These are phyloP conservation scores for Jaltomata sinuosa DNA, from an alignment of 257 asterid genomes.

Conservation along the genomic window DNA sequence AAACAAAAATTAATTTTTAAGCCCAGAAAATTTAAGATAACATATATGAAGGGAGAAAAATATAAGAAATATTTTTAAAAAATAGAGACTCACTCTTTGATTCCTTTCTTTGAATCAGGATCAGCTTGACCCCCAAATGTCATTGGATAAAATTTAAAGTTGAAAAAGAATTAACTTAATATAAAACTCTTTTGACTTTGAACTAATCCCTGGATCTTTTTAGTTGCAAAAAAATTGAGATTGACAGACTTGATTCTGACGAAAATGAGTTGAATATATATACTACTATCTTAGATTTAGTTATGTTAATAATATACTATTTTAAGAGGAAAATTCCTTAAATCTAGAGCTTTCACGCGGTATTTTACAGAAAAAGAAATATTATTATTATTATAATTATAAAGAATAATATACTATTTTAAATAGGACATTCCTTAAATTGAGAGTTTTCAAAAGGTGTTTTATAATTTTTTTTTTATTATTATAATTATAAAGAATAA, in stretches of 20 bases:
- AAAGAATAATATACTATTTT: too few relatives aligned
- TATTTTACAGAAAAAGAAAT: too few relatives aligned
- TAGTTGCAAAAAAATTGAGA: neutral
- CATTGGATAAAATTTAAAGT: neutral
- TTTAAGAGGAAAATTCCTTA: neutral
- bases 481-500: too few relatives aligned
- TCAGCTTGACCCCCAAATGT: neutral
- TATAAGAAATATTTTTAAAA: neutral
- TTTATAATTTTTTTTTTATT: too few relatives aligned
- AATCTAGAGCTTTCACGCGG: neutral
- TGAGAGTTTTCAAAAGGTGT: too few relatives aligned
- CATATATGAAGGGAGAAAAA: neutral
- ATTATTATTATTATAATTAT: too few relatives aligned
- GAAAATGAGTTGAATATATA: neutral
- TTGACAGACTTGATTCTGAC: neutral
- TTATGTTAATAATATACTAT: neutral
- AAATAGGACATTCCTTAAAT: too few relatives aligned
- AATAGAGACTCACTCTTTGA: neutral
- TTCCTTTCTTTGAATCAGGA: neutral
- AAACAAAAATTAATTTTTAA: neutral
- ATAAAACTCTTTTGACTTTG: neutral
- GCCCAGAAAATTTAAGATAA: neutral
- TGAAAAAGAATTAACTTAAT: neutral
- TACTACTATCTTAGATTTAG: neutral
- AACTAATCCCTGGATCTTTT: neutral